Percentiles rank a stretch among this genome's conserved stretches.
Conservation (phyloP, 805 yeast genomes). For the Candida saitoana region DNA sequence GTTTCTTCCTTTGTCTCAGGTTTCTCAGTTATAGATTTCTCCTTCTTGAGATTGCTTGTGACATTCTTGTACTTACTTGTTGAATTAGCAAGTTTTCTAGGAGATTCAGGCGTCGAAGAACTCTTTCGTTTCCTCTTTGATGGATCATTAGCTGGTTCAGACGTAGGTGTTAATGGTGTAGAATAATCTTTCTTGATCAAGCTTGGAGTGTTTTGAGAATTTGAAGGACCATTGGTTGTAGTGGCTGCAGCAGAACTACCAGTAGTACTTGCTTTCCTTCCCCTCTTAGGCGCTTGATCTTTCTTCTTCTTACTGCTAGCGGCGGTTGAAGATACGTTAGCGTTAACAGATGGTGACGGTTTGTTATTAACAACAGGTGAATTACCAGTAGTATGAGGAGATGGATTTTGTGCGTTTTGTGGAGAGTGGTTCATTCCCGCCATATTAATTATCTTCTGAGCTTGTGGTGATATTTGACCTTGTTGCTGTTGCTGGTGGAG, state of each 20-base stretch:
- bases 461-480: conserved; percentile 6
- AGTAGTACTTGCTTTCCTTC: conserved; percentile 26
- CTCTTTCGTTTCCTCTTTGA: conserved; percentile 29
- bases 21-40: conserved; percentile 26
- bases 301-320: conserved; percentile 25
- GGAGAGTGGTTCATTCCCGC: conserved; percentile 2
- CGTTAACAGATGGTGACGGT: conserved; percentile 27
- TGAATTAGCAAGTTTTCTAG: conserved; percentile 24
- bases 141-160: conserved; percentile 27
- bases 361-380: conserved; percentile 34
- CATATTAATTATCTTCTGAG: conserved; percentile 2
- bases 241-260: conserved; percentile 15
- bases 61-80: conserved; percentile 9
- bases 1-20: conserved; percentile 17
- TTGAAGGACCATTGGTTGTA: conserved; percentile 7
- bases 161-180: conserved; percentile 39
- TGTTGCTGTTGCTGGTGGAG: conserved; percentile 11
- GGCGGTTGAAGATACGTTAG: neutral
- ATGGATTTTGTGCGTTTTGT: conserved; percentile 13
- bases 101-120: conserved; percentile 27
- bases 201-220: conserved; percentile 14
- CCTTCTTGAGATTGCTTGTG: conserved; percentile 15
- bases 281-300: conserved; percentile 27
- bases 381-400: conserved; percentile 25
- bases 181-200: conserved; percentile 34